Evolutionary conservation across 2,329 filamentous ascomycete species (phyloP), one percentile per base, ranked within the genome.

Genomic region (Zopfia rhizophila): DNA sequence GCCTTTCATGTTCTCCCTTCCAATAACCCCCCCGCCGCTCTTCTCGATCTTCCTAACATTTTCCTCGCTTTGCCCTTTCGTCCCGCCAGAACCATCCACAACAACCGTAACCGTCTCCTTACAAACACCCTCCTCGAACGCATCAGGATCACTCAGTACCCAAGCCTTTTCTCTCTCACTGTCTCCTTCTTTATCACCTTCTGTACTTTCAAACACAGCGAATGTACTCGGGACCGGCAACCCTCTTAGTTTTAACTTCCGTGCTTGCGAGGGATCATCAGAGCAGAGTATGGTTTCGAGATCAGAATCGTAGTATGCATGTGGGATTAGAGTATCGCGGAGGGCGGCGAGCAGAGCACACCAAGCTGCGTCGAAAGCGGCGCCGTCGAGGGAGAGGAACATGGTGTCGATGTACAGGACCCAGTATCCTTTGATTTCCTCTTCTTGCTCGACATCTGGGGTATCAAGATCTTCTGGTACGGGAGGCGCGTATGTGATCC

Each of bases 351-450:
- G 72, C 0, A 95, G 81, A 10, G 91, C 86, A 1, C 88, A 82
- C 92, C 93, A 97, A 0, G 91, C 90, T 1, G 90, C 89, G 65
- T 99, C 93, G 56, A 97, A 92, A 1, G 91, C 84, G 63, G 94
- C 96, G 5, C 93, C 93, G 55, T 96, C 92, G 37, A 96, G 85
- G 0, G 90, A 95, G 57, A 99, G 87, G 74, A 96, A 94, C 65
- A 97, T 83, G n/a, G 97, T 80, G 66, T 97, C 93, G 56, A 99
- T 89, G 72, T 96, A 97, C 14, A 99, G 83, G 7, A 90, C 87
- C 94, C 93, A 99, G 72, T 95, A 97, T 0, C 88, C 94, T 68
- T 89, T 93, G 8, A 93, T 72, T 52, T 85, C 79, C 6, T 69
- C 68, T 28, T 62, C 56, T 11, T 71, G 61, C 3, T 78, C 75